Evolutionary conservation across 2,329 filamentous ascomycete species (phyloP).

Genomic region (Orbilia brochopaga): DNA sequence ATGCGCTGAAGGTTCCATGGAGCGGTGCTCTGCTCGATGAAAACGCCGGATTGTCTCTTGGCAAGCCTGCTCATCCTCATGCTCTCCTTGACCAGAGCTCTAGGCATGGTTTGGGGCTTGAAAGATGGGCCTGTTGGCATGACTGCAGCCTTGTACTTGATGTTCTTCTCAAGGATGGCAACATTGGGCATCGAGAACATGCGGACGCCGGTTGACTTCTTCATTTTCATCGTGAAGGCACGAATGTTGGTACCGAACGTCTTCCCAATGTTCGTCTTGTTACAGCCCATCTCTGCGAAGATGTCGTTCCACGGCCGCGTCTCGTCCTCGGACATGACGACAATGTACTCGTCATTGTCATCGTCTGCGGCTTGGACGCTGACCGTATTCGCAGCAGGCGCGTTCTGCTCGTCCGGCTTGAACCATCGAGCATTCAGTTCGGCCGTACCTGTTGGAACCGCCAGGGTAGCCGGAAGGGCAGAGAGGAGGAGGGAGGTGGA

Average conservation of each 20-base stretch:
- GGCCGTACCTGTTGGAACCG: constrained; percentile 28
- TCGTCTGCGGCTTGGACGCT: constrained; percentile 12
- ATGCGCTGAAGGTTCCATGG: constrained; percentile 56
- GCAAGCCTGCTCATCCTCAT: constrained; percentile 37
- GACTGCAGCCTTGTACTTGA: constrained; percentile 36
- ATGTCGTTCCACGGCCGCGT: constrained; percentile 51
- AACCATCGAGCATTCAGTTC: constrained; percentile 37
- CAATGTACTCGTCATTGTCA: constrained; percentile 51
- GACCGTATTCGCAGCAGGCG: constrained; percentile 12
- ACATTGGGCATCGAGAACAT: constrained; percentile 47
- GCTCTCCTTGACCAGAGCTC: constrained; percentile 50
- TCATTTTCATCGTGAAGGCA: constrained; percentile 53
- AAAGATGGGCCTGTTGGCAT: constrained; percentile 43
- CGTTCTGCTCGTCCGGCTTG: constrained; percentile 20
- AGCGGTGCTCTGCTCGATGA: constrained; percentile 47
- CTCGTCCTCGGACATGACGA: constrained; percentile 52
- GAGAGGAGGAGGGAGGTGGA: constrained; percentile 40
- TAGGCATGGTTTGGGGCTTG: constrained; percentile 43
- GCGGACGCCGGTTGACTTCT: constrained; percentile 35
- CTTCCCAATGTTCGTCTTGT: constrained; percentile 58
- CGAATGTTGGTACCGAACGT: constrained; percentile 54
- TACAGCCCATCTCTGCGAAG: constrained; percentile 52
- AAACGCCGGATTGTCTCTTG: constrained; percentile 34
- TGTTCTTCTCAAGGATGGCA: constrained; percentile 42
- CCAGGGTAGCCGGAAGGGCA: constrained; percentile 27